These are phyloP conservation scores for Sporothrix luriei DNA, from an alignment of 2,329 filamentous ascomycete genomes.

Conservation along the genomic window DNA sequence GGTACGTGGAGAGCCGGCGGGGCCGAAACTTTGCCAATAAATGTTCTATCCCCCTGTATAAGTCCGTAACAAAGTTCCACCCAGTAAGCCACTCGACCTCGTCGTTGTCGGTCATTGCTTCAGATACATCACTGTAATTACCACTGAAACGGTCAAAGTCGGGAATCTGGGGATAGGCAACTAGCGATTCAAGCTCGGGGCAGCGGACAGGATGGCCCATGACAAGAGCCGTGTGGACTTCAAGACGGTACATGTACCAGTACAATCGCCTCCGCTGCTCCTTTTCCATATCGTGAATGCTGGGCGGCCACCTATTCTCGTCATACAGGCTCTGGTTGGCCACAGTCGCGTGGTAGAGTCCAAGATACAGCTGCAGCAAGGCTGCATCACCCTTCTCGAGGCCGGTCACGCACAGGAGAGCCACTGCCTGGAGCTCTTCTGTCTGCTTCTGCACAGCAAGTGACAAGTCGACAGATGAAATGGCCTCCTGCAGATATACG, in stretches of 20 bases:
- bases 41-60: constrained; percentile 29
- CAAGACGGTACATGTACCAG: constrained; percentile 38
- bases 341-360: constrained; percentile 36
- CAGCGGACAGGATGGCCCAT: constrained; percentile 36
- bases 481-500: constrained; percentile 19
- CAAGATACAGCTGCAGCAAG: constrained; percentile 34
- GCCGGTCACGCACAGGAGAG: constrained; percentile 29
- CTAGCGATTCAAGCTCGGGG: constrained; percentile 35
- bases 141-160: background rate
- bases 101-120: background rate
- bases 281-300: constrained; percentile 28
- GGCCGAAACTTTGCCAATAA: constrained; percentile 22
- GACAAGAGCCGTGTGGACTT: constrained; percentile 37
- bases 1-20: background rate
- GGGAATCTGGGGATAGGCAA: constrained; percentile 33
- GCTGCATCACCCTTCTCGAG: constrained; percentile 30
- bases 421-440: constrained; percentile 29
- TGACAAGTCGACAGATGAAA: constrained; percentile 1
- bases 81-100: constrained; percentile 28
- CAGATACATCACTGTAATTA: background rate
- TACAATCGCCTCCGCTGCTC: constrained; percentile 36
- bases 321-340: constrained; percentile 36
- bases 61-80: constrained; percentile 31
- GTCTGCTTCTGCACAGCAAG: constrained; percentile 18
- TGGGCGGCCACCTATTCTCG: constrained; percentile 35